Evolutionary conservation across 495 filamentous ascomycete species (phyloP).

Genomic region (Lasiosphaeriaceae sp.): DNA sequence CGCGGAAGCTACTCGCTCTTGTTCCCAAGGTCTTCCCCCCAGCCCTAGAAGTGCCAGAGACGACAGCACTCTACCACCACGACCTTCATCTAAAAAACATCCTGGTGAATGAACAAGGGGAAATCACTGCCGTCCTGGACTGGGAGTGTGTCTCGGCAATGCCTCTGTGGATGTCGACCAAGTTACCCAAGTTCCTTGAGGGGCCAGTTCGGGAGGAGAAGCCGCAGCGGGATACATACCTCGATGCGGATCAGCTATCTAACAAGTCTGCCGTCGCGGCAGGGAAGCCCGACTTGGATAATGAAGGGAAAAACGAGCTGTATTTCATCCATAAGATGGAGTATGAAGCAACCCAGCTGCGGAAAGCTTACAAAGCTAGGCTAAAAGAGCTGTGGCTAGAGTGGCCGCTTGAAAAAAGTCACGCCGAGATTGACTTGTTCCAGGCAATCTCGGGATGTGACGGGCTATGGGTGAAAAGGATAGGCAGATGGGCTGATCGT

Average conservation of each 20-base stretch:
- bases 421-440: conserved; percentile 15
- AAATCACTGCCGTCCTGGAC: conserved; percentile 45
- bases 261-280: conserved; percentile 4
- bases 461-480: conserved; percentile 4
- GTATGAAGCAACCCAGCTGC: conserved; percentile 23
- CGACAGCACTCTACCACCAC: conserved; percentile 39
- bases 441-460: conserved; percentile 11
- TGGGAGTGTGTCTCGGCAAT: conserved; percentile 49
- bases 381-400: conserved; percentile 17
- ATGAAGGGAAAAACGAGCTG: conserved; percentile 21
- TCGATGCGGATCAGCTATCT: conserved; percentile 12
- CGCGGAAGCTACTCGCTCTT: conserved; percentile 12
- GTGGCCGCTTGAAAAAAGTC: conserved; percentile 7
- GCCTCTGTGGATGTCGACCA: conserved; percentile 43
- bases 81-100: conserved; percentile 47
- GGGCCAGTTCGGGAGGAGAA: conserved; percentile 21
- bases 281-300: conserved; percentile 12
- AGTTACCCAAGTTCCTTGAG: conserved; percentile 40
- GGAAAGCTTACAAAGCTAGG: conserved; percentile 20
- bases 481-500: conserved; percentile 10
- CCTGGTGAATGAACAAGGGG: conserved; percentile 38
- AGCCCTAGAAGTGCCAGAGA: conserved; percentile 15
- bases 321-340: conserved; percentile 28
- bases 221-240: conserved; percentile 24
- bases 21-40: conserved; percentile 17